Percentiles rank a stretch among this genome's conserved stretches.
phyloP scores from a whole-genome alignment of 805 yeast species.

The Kregervanrija fluxuum region DNA sequence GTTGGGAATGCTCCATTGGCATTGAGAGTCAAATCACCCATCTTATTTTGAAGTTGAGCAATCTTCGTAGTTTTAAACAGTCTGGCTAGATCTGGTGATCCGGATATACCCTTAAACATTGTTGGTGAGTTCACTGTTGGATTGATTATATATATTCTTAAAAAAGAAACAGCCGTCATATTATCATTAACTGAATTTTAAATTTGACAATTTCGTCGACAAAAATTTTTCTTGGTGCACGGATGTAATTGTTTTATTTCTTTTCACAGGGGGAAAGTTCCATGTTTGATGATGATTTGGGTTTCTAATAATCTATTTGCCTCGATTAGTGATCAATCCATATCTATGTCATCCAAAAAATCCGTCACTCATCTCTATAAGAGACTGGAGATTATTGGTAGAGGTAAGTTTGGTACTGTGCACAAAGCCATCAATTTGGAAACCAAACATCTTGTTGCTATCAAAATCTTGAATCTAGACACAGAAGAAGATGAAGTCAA shows the following conservation, averaged over 20 bases:
- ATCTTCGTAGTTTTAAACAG: constrained; percentile 25
- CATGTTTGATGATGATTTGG: too few species aligned
- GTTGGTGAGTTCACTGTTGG: background rate
- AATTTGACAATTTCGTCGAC: too few species aligned
- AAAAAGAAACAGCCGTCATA: background rate
- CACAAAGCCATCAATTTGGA: constrained; percentile 73
- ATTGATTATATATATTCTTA: background rate
- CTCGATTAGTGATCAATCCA: too few species aligned
- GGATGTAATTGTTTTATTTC: background rate
- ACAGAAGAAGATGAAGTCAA: constrained; percentile 90
- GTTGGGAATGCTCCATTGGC: constrained; percentile 41
- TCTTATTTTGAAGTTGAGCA: constrained; percentile 27
- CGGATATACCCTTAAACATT: constrained; percentile 18
- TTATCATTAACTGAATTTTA: too few species aligned
- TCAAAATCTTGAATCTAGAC: constrained; percentile 86
- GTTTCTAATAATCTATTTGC: too few species aligned
- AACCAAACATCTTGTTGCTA: constrained; percentile 79
- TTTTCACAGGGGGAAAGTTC: background rate
- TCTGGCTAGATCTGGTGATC: constrained; percentile 21
- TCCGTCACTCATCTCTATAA: constrained; percentile 41
- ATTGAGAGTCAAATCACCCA: constrained; percentile 21
- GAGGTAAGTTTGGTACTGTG: constrained; percentile 96
- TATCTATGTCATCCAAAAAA: background rate
- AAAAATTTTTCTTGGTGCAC: background rate
- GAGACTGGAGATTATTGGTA: constrained; percentile 85